Percentiles rank a stretch among this genome's conserved stretches.
Conservation (phyloP, 495 filamentous ascomycete genomes). For the Acidomyces sp. region DNA sequence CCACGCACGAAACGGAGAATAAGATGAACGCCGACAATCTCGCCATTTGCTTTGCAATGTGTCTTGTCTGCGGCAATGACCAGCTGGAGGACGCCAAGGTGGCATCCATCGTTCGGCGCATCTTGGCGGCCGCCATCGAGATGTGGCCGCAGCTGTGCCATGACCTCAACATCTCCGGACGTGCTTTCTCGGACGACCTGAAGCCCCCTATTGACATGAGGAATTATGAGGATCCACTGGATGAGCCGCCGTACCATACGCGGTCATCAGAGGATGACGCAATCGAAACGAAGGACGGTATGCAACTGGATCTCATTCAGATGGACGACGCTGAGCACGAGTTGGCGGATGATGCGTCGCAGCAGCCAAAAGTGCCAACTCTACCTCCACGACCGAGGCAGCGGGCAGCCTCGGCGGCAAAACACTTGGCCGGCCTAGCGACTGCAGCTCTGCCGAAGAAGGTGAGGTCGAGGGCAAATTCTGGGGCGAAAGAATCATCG, state of each 20-base stretch:
- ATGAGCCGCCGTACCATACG: constrained; percentile 14
- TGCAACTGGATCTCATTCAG: no score
- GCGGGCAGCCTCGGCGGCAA: constrained; percentile 3
- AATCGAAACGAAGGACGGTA: constrained; percentile 13
- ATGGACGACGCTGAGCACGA: constrained; percentile 14
- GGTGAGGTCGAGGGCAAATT: no score
- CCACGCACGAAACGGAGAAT: constrained; percentile 32
- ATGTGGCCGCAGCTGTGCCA: constrained; percentile 27
- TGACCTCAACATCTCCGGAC: constrained; percentile 19
- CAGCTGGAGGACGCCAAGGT: constrained; percentile 37
- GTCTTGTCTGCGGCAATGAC: constrained; percentile 31
- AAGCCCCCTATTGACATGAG: constrained; percentile 19
- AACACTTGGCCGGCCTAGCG: background rate
- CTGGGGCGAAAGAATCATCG: no score
- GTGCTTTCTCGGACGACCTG: constrained; percentile 22
- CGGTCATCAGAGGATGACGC: constrained; percentile 2
- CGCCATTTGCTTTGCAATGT: constrained; percentile 38
- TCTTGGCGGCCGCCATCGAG: constrained; percentile 32
- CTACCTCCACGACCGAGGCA: constrained; percentile 8
- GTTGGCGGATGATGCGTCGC: constrained; percentile 27
- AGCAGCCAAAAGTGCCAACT: constrained; percentile 21
- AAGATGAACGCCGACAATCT: constrained; percentile 42
- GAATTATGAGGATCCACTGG: constrained; percentile 32
- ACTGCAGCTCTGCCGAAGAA: no score
- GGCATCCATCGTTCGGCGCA: constrained; percentile 30